Conservation (phyloP, 257 asterid species). For the Hygrophila difformis region DNA sequence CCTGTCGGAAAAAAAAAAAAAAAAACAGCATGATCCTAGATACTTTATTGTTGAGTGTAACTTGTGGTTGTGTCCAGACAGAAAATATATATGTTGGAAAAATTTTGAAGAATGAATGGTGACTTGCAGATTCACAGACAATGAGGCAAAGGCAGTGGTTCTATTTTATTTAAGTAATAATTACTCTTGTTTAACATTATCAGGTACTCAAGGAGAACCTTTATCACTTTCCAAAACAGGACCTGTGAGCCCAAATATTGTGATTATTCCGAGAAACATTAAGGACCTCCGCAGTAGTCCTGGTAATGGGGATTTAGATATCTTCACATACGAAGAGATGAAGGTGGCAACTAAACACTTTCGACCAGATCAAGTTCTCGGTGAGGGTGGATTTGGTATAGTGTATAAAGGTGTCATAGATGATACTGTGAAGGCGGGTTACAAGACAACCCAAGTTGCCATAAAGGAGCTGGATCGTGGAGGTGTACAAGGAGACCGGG, state of each 20-base stretch:
- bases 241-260: constrained; percentile 31
- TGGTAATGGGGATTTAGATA: constrained; percentile 65
- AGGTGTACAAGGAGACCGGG: constrained; percentile 89
- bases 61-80: neutral
- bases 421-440: constrained; percentile 56
- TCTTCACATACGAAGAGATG: constrained; percentile 90
- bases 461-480: constrained; percentile 90
- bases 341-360: constrained; percentile 82
- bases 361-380: constrained; percentile 80
- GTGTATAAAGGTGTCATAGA: constrained; percentile 89
- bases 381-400: constrained; percentile 89
- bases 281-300: constrained; percentile 70
- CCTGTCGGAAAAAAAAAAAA: too few species aligned
- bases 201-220: constrained; percentile 29
- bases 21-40: too few species aligned
- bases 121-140: neutral
- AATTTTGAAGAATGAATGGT: neutral
- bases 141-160: neutral
- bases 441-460: constrained; percentile 59
- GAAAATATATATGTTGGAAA: neutral
- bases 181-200: constrained; percentile 7
- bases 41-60: neutral
- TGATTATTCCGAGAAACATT: constrained; percentile 54
- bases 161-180: neutral
- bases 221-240: constrained; percentile 30